These are phyloP conservation scores for Leishmania braziliensis DNA, from an alignment of 208 protist genomes.

Conservation along the genomic window DNA sequence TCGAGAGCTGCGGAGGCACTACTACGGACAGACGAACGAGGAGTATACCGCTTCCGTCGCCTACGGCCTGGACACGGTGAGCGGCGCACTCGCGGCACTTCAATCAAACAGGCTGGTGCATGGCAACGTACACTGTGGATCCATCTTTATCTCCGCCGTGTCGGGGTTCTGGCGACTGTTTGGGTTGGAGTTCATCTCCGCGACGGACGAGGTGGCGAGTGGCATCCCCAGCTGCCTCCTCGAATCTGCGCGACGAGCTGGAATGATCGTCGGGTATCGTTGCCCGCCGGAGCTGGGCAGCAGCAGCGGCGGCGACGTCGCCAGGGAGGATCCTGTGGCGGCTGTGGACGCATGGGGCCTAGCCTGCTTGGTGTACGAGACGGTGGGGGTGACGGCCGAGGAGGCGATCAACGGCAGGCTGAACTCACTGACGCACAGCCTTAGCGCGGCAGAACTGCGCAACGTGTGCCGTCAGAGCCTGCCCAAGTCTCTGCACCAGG, in stretches of 20 bases:
- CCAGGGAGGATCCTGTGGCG: conserved; percentile 13
- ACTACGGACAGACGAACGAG: conserved; percentile 21
- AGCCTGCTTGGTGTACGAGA: conserved; percentile 76
- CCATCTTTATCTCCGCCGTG: conserved; percentile 62
- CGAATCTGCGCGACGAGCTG: conserved; percentile 22
- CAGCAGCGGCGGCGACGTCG: background rate
- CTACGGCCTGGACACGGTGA: conserved; percentile 62
- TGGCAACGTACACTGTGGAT: conserved; percentile 68
- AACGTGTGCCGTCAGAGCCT: conserved; percentile 35
- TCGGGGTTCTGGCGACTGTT: conserved; percentile 85
- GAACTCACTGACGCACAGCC: conserved; percentile 15
- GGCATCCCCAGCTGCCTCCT: conserved; percentile 11
- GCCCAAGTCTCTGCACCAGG: conserved; percentile 52
- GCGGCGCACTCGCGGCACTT: conserved; percentile 56
- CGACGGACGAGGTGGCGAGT: conserved; percentile 18
- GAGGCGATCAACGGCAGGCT: conserved; percentile 29
- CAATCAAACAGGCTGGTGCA: conserved; percentile 81
- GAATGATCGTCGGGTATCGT: conserved; percentile 39
- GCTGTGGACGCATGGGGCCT: conserved; percentile 84
- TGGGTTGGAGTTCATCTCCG: conserved; percentile 69
- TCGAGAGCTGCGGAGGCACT: conserved; percentile 21
- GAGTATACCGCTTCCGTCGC: conserved; percentile 41
- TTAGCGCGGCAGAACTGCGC: conserved; percentile 29
- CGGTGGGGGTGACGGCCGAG: conserved; percentile 36
- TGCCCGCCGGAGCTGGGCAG: conserved; percentile 39